Evolutionary conservation across 2,329 filamentous ascomycete genomes (phyloP).

Genomic region (Cytospora schulzeri): DNA sequence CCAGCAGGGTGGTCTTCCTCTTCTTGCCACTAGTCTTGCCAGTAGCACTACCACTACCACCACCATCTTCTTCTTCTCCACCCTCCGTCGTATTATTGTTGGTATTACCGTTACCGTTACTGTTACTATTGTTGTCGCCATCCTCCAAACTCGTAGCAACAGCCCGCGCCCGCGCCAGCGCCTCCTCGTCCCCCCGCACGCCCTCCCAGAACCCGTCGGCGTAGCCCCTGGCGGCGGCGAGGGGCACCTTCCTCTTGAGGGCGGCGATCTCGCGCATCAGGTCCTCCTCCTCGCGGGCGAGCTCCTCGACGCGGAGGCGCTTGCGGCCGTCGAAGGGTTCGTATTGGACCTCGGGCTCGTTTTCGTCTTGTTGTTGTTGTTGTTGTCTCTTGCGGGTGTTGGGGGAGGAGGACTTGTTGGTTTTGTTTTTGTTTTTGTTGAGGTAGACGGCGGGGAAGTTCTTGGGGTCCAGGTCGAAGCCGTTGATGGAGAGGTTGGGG

Average conservation of each 20-base stretch:
- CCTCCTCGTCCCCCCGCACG: conserved; percentile 51
- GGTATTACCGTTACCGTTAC: background rate
- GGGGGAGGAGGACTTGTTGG: conserved; percentile 43
- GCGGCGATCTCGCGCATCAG: conserved; percentile 64
- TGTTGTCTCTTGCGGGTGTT: background rate
- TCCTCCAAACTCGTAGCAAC: conserved; percentile 12
- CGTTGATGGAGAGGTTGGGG: conserved; percentile 66
- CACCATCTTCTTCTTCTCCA: conserved; percentile 28
- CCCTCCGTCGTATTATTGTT: conserved; percentile 12
- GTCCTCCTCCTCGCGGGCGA: conserved; percentile 64
- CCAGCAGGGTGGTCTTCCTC: conserved; percentile 35
- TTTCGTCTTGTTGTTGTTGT: conserved; percentile 49
- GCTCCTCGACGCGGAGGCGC: conserved; percentile 60
- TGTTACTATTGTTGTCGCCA: conserved; percentile 13
- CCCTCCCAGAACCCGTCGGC: conserved; percentile 44
- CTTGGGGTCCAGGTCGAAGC: conserved; percentile 49
- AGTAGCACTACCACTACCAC: conserved; percentile 28
- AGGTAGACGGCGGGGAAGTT: conserved; percentile 37
- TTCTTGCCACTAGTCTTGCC: conserved; percentile 21
- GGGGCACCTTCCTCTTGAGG: conserved; percentile 58
- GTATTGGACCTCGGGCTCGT: conserved; percentile 46
- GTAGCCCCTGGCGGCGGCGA: conserved; percentile 45
- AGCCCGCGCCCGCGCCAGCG: conserved; percentile 38
- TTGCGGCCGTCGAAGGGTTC: conserved; percentile 63
- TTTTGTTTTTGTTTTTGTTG: conserved; percentile 32